Evolutionary conservation across 2,329 filamentous ascomycete species (phyloP).

Genomic region (Pyrenochaeta sp.): DNA sequence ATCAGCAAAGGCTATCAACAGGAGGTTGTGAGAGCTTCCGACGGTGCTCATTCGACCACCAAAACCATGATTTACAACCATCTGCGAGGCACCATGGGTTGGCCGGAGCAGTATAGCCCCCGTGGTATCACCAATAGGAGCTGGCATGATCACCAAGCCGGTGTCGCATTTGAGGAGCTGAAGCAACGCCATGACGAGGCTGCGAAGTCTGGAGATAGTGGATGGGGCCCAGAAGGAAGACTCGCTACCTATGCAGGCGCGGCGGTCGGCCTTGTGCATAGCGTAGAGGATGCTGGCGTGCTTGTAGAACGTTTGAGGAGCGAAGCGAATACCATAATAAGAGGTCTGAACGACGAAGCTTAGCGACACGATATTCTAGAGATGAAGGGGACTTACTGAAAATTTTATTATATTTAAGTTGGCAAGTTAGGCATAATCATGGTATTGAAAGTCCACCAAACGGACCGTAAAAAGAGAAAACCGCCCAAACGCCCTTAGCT

Average conservation of each 20-base stretch:
- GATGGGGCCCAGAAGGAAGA: conserved; percentile 59
- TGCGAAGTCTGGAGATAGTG: conserved; percentile 58
- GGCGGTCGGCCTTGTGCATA: conserved; percentile 65
- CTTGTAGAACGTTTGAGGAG: conserved; percentile 52
- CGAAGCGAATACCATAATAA: conserved; percentile 3
- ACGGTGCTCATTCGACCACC: conserved; percentile 58
- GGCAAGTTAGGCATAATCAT: too few relatives aligned
- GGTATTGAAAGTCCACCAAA: too few relatives aligned
- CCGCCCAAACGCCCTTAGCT: too few relatives aligned
- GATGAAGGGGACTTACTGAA: too few relatives aligned
- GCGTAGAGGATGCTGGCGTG: conserved; percentile 57
- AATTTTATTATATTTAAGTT: too few relatives aligned
- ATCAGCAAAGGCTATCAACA: conserved; percentile 56
- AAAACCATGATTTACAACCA: conserved; percentile 59
- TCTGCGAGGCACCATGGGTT: conserved; percentile 63
- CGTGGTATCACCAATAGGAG: conserved; percentile 65
- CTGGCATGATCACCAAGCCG: conserved; percentile 51
- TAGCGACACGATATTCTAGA: not conserved
- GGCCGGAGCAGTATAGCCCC: conserved; percentile 65
- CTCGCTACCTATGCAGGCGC: conserved; percentile 69
- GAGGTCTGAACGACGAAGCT: not conserved
- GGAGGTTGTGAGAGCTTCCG: conserved; percentile 53
- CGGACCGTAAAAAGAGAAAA: too few relatives aligned
- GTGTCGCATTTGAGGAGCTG: conserved; percentile 53
- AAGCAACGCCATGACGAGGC: conserved; percentile 57